Conservation (phyloP, 305 asterid species). For the Coffea humblotiana region DNA sequence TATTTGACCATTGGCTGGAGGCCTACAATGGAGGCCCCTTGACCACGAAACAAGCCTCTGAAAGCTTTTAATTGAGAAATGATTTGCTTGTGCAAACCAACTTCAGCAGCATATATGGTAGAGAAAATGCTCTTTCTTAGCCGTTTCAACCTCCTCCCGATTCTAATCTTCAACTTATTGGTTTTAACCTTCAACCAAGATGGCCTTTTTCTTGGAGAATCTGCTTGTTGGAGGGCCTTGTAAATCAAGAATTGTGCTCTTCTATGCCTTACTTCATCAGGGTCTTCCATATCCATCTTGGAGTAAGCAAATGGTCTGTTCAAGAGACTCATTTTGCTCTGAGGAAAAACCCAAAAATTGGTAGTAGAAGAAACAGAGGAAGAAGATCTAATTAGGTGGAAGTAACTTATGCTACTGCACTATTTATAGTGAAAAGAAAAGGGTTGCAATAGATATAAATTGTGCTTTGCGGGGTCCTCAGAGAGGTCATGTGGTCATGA, state of each 20-base stretch:
- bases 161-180: constrained; percentile 51
- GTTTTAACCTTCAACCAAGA: constrained; percentile 63
- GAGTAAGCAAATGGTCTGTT: constrained; percentile 41
- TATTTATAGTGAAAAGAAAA: constrained; percentile 39
- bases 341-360: too few relatives aligned
- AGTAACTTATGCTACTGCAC: constrained; percentile 7
- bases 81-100: constrained; percentile 42
- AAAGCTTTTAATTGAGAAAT: constrained; percentile 45
- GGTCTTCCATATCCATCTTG: constrained; percentile 53
- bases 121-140: constrained; percentile 47
- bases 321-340: constrained; percentile 27
- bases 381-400: neutral
- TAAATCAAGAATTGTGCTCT: constrained; percentile 74
- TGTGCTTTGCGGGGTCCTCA: constrained; percentile 16
- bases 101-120: constrained; percentile 34
- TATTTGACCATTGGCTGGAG: constrained; percentile 25
- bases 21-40: constrained; percentile 22
- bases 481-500: constrained; percentile 35
- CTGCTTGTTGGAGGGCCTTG: constrained; percentile 60
- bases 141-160: constrained; percentile 51
- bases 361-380: constrained; percentile 1
- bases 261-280: constrained; percentile 52
- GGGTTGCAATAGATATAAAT: constrained; percentile 2
- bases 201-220: constrained; percentile 38
- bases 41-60: constrained; percentile 44